Percentiles rank a stretch among this genome's conserved stretches.
Evolutionary conservation across 345 rosid genomes (phyloP).

Genomic region (Populus davidiana): DNA sequence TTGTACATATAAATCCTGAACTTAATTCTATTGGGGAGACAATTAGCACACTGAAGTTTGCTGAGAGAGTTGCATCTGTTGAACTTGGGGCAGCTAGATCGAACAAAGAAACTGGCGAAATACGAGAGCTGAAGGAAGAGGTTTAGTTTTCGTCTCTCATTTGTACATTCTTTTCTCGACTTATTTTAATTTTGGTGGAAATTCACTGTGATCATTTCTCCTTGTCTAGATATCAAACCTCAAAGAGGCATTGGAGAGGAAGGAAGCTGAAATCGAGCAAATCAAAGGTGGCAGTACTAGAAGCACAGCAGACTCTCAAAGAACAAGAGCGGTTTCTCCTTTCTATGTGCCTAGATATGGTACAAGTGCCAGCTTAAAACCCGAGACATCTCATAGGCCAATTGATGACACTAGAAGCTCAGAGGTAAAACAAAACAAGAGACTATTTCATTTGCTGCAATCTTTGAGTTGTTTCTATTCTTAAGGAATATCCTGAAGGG

Average conservation of each 20-base stretch:
- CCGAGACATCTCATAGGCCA: constrained; percentile 51
- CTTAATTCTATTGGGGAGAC: constrained; percentile 81
- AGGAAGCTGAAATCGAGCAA: constrained; percentile 82
- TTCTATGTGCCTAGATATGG: constrained; percentile 62
- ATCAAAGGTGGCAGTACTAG: constrained; percentile 40
- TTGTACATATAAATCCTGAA: constrained; percentile 92
- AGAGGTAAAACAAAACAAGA: constrained; percentile 45
- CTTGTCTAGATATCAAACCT: constrained; percentile 64
- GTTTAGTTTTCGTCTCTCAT: constrained; percentile 30
- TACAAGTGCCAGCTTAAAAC: constrained; percentile 36
- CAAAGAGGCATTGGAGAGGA: constrained; percentile 71
- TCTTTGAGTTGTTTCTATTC: neutral
- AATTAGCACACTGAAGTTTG: constrained; percentile 90
- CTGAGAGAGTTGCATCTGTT: constrained; percentile 89
- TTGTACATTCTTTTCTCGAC: neutral
- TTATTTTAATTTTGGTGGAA: neutral
- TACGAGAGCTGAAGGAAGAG: constrained; percentile 90
- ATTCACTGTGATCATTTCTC: neutral
- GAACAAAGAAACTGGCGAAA: constrained; percentile 91
- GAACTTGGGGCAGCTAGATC: constrained; percentile 95
- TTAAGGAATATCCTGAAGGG: neutral
- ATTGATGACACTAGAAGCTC: constrained; percentile 44
- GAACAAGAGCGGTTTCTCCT: constrained; percentile 81
- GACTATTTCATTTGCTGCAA: neutral
- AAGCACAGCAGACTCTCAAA: constrained; percentile 54